These are phyloP conservation scores for Quercus engelmannii DNA, from an alignment of 306 rosid species.

Conservation along the genomic window DNA sequence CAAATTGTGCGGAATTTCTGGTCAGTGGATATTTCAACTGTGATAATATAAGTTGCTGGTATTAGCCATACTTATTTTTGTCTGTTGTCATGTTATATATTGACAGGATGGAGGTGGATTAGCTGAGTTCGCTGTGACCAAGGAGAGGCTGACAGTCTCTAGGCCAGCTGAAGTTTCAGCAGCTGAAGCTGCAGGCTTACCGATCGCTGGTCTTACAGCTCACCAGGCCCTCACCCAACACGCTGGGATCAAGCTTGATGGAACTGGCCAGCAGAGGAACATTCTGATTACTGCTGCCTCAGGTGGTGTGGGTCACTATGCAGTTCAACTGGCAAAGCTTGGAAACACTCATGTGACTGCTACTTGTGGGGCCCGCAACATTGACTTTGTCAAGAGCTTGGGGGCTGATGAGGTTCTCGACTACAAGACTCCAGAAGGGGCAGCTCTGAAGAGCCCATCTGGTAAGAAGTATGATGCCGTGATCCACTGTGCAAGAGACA, in stretches of 20 bases:
- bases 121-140: constrained; percentile 48
- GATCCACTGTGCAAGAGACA: constrained; percentile 49
- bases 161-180: constrained; percentile 63
- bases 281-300: constrained; percentile 66
- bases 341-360: constrained; percentile 63
- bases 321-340: constrained; percentile 67
- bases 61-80: background rate
- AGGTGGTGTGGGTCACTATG: constrained; percentile 61
- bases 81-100: constrained; percentile 5
- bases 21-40: too few relatives aligned
- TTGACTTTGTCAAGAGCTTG: constrained; percentile 51
- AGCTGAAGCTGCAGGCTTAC: constrained; percentile 55
- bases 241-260: constrained; percentile 65
- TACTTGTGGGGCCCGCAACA: constrained; percentile 71
- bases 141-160: constrained; percentile 37
- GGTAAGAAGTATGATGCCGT: constrained; percentile 62
- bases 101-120: constrained; percentile 73
- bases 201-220: constrained; percentile 68
- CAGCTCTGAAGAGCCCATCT: constrained; percentile 55
- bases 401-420: constrained; percentile 82
- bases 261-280: constrained; percentile 43
- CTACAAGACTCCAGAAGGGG: constrained; percentile 65
- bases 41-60: too few relatives aligned
- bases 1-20: too few relatives aligned
- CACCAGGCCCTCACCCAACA: constrained; percentile 53